Evolutionary conservation across 1,139 yeast genomes (phyloP), one percentile per base, ranked within the genome.

Genomic region (Nematodospora anomalae): DNA sequence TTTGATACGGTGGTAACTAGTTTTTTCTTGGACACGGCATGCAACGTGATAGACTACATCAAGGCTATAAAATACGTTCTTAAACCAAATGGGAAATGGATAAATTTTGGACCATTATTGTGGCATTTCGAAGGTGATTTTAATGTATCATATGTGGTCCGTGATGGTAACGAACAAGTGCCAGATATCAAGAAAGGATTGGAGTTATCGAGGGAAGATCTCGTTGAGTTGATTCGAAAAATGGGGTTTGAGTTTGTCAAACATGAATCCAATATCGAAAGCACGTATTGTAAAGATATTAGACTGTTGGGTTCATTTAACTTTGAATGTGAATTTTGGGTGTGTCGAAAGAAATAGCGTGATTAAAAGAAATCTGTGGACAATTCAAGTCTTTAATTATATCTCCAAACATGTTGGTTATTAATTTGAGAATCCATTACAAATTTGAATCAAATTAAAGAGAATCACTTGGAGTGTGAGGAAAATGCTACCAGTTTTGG

Each of bases 81-180:
- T 38, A 65, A 65, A 32, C 55, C 64, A 0, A 75, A 74, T 5
- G 95, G 94, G 0, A 47, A 63, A 10, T 88, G 96, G 96, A 67
- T 87, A 38, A 89, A 89, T 56, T 77, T 83, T 50, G 97, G 96
- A 0, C 96, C 96, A 0, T 62, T 88, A 18, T 59, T 84, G 36
- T 88, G 96, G 94, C 96, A 89, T 58, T 83, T 76, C 53, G 96
- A 86, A 50, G 78, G 76, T 37, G 77, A 74, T 33, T 60, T 56
- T 16, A 60, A 57, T 16, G 52, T 56, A 44, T 53, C 43, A 21
- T 48, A 44, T 37, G 47, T 52, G 32, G 45, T 40, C 27, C 43
- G 46, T 16, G 53, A 51, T 11, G 64, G 63, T 18, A 70, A 66
- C 2, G 54, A 52, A 9, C 44, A 46, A 2, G 54, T 60, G 1